phyloP scores from a whole-genome alignment of 768 basidiomycete species.

The Cyathus striatus region DNA sequence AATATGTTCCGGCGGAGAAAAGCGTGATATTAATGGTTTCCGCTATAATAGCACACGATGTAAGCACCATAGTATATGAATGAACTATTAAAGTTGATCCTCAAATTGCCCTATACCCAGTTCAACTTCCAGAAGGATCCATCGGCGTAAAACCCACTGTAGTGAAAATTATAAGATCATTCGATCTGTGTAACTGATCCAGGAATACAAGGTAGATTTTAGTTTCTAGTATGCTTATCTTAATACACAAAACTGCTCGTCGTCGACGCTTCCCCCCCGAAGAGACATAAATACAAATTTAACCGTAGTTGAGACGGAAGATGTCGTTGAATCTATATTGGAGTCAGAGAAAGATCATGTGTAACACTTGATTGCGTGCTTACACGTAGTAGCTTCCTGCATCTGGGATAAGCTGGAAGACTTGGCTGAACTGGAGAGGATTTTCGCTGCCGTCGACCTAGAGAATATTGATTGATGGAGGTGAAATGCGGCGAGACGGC shows the following conservation, averaged over 20 bases:
- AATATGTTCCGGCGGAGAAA: too few relatives aligned
- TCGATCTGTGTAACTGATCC: neutral
- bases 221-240: neutral
- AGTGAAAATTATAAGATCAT: too few relatives aligned
- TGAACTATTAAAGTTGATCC: too few relatives aligned
- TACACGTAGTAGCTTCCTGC: conserved; percentile 80
- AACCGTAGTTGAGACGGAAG: conserved; percentile 84
- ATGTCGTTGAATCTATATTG: conserved; percentile 72
- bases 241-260: neutral
- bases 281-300: too few relatives aligned
- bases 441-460: conserved; percentile 80
- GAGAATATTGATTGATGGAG: conserved; percentile 3
- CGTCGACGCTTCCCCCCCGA: too few relatives aligned
- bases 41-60: too few relatives aligned
- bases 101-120: too few relatives aligned
- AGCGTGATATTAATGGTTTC: too few relatives aligned
- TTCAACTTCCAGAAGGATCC: too few relatives aligned
- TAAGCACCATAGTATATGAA: too few relatives aligned
- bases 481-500: neutral
- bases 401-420: conserved; percentile 87
- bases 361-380: conserved; percentile 18
- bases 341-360: neutral
- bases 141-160: too few relatives aligned
- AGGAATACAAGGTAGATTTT: neutral
- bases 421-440: conserved; percentile 87